phyloP scores from a whole-genome alignment of 495 filamentous ascomycete species.

The Pyrenula aspistea region DNA sequence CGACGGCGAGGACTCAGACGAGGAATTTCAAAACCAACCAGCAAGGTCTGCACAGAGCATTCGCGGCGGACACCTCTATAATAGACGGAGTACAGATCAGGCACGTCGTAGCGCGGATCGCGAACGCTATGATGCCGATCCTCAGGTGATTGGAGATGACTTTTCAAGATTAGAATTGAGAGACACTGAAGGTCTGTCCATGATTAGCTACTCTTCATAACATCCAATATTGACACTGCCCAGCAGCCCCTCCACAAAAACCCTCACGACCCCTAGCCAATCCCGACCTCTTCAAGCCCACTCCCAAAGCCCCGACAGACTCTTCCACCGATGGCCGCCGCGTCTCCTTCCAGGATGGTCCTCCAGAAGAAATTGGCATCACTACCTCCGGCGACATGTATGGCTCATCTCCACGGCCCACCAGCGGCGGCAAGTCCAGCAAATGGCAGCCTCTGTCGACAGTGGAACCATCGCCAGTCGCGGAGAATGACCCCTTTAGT shows the following conservation, averaged over 20 bases:
- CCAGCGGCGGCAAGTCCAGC: constrained; percentile 51
- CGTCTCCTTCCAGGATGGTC: constrained; percentile 69
- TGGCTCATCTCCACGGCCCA: constrained; percentile 41
- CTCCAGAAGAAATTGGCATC: constrained; percentile 65
- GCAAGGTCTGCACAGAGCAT: constrained; percentile 28
- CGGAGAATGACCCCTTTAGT: constrained; percentile 91
- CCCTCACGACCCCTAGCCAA: constrained; percentile 61
- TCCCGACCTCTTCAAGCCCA: constrained; percentile 64
- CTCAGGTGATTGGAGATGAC: constrained; percentile 76
- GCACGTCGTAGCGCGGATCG: constrained; percentile 66
- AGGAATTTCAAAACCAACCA: constrained; percentile 26
- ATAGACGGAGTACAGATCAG: constrained; percentile 43
- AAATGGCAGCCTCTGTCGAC: constrained; percentile 95
- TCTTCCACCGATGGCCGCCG: constrained; percentile 50
- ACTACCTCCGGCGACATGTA: constrained; percentile 50
- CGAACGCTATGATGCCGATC: constrained; percentile 92
- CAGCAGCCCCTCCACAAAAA: constrained; percentile 34
- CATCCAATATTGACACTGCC: constrained; percentile 4
- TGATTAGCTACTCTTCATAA: constrained; percentile 4
- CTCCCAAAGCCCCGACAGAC: constrained; percentile 38
- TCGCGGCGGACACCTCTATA: constrained; percentile 20
- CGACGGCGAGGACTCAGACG: constrained; percentile 67
- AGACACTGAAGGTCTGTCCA: constrained; percentile 57
- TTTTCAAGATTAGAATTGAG: constrained; percentile 81
- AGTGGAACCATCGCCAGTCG: constrained; percentile 76